These are phyloP conservation scores for Penicillium glabrum DNA, from an alignment of 2,329 filamentous ascomycete species.

Conservation along the genomic window DNA sequence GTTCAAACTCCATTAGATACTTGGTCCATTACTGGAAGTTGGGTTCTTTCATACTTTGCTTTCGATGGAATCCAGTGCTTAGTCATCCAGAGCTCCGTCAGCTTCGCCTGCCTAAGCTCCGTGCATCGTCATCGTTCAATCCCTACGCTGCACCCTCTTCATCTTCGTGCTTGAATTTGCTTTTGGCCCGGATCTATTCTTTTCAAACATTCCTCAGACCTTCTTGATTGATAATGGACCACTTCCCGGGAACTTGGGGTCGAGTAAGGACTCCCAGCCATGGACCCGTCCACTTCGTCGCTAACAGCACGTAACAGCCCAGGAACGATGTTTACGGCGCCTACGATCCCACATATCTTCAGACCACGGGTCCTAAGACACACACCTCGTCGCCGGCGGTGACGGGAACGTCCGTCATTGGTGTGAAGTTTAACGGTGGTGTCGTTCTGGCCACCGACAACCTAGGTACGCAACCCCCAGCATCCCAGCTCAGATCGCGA, in stretches of 20 bases:
- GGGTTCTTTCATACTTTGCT: neutral
- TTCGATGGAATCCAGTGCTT: neutral
- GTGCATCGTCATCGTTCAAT: constrained; percentile 21
- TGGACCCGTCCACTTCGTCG: constrained; percentile 7
- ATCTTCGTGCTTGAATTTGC: neutral
- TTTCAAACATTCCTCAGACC: neutral
- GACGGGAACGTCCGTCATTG: constrained; percentile 93
- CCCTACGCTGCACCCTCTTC: constrained; percentile 9
- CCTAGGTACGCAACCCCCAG: constrained; percentile 63
- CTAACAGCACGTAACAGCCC: constrained; percentile 62
- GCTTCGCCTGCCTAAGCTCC: constrained; percentile 36
- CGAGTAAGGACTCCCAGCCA: constrained; percentile 46
- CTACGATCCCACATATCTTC: constrained; percentile 86
- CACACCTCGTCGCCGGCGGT: constrained; percentile 93
- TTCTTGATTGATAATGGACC: constrained; percentile 55
- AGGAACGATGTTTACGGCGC: constrained; percentile 95
- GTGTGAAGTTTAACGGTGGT: constrained; percentile 92
- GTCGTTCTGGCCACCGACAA: constrained; percentile 98
- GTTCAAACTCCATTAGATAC: neutral
- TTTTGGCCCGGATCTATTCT: neutral
- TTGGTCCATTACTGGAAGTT: too few species aligned
- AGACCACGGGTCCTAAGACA: constrained; percentile 67
- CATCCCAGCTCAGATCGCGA: neutral
- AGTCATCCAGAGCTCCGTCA: constrained; percentile 36
- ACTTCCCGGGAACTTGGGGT: constrained; percentile 66